Percentiles rank a stretch among this genome's conserved stretches.
Evolutionary conservation across 306 rosid species (phyloP).

Genomic region (Castanea crenata): DNA sequence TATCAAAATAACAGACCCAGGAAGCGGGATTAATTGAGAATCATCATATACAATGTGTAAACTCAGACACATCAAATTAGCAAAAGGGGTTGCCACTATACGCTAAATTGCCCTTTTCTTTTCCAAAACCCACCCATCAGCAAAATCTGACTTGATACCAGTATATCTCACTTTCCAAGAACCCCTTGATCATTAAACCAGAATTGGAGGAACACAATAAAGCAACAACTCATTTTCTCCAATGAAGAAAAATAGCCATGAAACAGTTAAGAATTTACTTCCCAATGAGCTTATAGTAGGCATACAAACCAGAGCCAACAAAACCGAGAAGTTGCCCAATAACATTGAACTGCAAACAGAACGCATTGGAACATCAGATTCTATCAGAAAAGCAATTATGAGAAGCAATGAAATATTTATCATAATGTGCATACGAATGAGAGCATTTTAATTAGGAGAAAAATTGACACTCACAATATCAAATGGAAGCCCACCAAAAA

Average conservation of each 20-base stretch:
- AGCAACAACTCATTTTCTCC: slow-evolving; percentile 6
- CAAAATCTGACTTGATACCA: neutral
- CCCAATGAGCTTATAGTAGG: slow-evolving; percentile 81
- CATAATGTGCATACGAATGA: neutral
- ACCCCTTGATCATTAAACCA: neutral
- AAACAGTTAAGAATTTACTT: slow-evolving; percentile 35
- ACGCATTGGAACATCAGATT: neutral
- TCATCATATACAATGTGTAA: slow-evolving; percentile 25
- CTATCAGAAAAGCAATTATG: neutral
- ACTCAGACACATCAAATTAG: slow-evolving; percentile 7
- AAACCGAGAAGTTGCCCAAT: slow-evolving; percentile 82
- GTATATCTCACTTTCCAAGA: neutral
- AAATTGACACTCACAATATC: slow-evolving; percentile 42
- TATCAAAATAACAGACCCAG: slow-evolving; percentile 12
- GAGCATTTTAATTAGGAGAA: neutral
- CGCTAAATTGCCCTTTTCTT: neutral
- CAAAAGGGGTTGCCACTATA: neutral
- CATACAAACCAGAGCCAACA: slow-evolving; percentile 79
- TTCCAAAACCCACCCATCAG: slow-evolving; percentile 8
- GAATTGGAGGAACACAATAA: neutral
- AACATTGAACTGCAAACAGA: slow-evolving; percentile 67
- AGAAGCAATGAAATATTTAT: neutral
- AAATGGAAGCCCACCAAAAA: slow-evolving; percentile 91
- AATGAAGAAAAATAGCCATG: slow-evolving; percentile 16
- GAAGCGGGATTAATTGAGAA: slow-evolving; percentile 3